Evolutionary conservation across 140 eudicot genomes (phyloP), one percentile per base, ranked within the genome.

Genomic region (Bidens hawaiensis): DNA sequence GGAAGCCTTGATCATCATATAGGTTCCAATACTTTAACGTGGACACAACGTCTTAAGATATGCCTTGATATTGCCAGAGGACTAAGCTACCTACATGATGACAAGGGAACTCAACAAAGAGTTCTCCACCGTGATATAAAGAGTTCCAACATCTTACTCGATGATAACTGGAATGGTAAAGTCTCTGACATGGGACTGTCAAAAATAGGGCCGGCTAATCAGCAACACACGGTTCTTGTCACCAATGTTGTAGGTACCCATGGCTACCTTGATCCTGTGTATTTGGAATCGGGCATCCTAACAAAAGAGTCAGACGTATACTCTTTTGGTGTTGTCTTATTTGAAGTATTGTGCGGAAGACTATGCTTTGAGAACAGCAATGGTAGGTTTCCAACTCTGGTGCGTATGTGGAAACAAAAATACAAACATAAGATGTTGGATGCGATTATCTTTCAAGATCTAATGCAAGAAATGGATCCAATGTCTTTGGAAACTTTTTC

Each of bases 131-230:
- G n/a, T n/a, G n/a, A n/a, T n/a, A n/a, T n/a, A 38, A 10, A 10
- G 45, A 4, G 56, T 4, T 49, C 28, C 15, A 49, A 49, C 26
- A 49, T 49, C 6, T 11, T 49, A 19, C 7, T 49, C 2, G 56
- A 49, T 49, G 28, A 49, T 0, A 17, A 49, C 3, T 49, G 56
- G 56, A 49, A 49, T 49, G 28, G 27, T 7, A n/a, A n/a, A n/a
- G n/a, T n/a, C n/a, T n/a, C n/a, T n/a, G n/a, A n/a, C n/a, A n/a
- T n/a, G n/a, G n/a, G n/a, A n/a, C n/a, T n/a, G n/a, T n/a, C n/a
- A n/a, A n/a, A n/a, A n/a, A n/a, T n/a, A n/a, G n/a, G n/a, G n/a
- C 56, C 56, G 6, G 56, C 56, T 49, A 49, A 49, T 7, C 56
- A 18, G 56, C 56, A 49, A 14, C 1, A 17, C 27, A 3, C 56